Evolutionary conservation across 2,329 filamentous ascomycete genomes (phyloP), one percentile per base, ranked within the genome.

Genomic region (Pleomassaria siparia): DNA sequence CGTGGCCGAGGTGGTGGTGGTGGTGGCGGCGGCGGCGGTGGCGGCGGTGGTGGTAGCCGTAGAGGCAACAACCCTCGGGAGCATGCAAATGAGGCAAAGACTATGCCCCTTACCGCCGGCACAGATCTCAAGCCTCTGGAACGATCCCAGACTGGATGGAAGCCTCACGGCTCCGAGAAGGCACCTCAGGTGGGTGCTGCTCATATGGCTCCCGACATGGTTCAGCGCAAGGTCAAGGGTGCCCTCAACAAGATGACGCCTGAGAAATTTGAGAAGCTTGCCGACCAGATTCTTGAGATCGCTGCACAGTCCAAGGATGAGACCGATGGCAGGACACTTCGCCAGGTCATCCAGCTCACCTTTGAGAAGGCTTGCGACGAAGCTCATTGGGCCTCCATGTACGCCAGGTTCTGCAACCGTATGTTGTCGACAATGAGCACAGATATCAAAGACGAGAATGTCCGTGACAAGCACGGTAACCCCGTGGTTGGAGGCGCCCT

Each of bases 211-310:
- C 92, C 94, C 20, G 89, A 92, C 62, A 84, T 94, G 79, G 94
- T 99, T 49, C 94, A 99, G 77, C 87, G 92, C 61, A 99, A 99
- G 85, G 94, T 99, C 71, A 99, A 99, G 85, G 88, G 91, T 55
- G 89, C 89, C 52, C 79, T 99, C 64, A 99, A 99, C 85, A 99
- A 99, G 87, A 97, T 99, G 94, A 97, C 94, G 0, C 94, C 94
- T 0, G 94, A 99, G 76, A 99, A 97, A 69, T 99, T 99, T 64
- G 91, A 96, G 70, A 91, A 87, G 76, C 96, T 99, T 59, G 84
- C 94, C 6, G 88, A 91, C 53, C 91, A 96, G 72, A 96, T 99
- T 53, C 81, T 99, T 24, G 80, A 85, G 44, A 99, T 99, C 69
- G 91, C 92, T 22, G 88, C 84, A 18, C 94, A 99, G 71, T 97